These are phyloP conservation scores for Chamaenerion angustifolium DNA, from an alignment of 345 rosid genomes.

Conservation along the genomic window DNA sequence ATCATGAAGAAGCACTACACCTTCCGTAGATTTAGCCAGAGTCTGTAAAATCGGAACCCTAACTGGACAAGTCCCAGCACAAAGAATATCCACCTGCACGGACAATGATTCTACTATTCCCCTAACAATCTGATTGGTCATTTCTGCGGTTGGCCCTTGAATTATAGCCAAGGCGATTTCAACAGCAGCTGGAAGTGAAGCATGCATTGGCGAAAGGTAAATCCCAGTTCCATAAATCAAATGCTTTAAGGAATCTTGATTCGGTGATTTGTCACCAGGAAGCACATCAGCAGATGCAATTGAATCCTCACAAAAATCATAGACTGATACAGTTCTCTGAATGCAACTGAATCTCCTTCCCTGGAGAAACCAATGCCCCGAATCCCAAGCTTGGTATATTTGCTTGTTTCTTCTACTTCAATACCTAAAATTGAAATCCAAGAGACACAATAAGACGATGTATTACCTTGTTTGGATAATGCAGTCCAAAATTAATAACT, in stretches of 20 bases:
- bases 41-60: slow-evolving; percentile 82
- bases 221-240: slow-evolving; percentile 90
- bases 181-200: slow-evolving; percentile 75
- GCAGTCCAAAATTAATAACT: too few species aligned
- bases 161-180: slow-evolving; percentile 85
- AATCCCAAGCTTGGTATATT: slow-evolving; percentile 86
- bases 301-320: slow-evolving; percentile 84
- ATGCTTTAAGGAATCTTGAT: slow-evolving; percentile 61
- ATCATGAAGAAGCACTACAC: slow-evolving; percentile 89
- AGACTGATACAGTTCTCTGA: slow-evolving; percentile 71
- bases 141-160: slow-evolving; percentile 87
- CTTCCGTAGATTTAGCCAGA: slow-evolving; percentile 88
- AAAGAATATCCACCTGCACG: slow-evolving; percentile 96
- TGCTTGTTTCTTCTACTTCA: slow-evolving; percentile 78
- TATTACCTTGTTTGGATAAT: too few species aligned
- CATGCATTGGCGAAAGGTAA: slow-evolving; percentile 88
- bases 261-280: slow-evolving; percentile 75
- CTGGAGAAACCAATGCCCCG: slow-evolving; percentile 86
- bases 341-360: slow-evolving; percentile 72
- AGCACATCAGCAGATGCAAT: slow-evolving; percentile 96
- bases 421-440: slow-evolving; percentile 25
- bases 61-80: slow-evolving; percentile 97
- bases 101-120: slow-evolving; percentile 72
- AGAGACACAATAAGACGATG: too few species aligned
- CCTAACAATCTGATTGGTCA: slow-evolving; percentile 74